phyloP scores from a whole-genome alignment of 176 grass and related monocot genomes.

The Thalia dealbata region DNA sequence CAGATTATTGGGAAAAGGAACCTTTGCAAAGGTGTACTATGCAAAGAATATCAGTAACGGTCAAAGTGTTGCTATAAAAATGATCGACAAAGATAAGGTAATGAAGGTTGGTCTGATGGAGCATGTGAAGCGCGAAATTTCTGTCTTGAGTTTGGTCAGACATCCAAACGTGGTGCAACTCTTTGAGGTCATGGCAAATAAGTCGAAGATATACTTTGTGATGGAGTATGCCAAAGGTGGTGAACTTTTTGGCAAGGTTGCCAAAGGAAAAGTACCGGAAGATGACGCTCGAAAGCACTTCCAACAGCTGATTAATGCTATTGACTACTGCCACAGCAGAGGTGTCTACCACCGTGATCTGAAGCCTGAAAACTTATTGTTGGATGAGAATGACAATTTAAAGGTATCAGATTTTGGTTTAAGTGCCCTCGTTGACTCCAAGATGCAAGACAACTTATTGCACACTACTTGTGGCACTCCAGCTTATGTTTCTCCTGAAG shows the following conservation, averaged over 20 bases:
- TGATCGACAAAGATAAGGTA: conserved; percentile 89
- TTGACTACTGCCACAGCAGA: conserved; percentile 91
- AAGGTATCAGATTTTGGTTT: conserved; percentile 98
- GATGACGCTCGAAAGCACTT: conserved; percentile 74
- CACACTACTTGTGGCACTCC: conserved; percentile 92
- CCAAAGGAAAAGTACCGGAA: conserved; percentile 62
- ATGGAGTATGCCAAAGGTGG: conserved; percentile 93
- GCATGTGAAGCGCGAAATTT: conserved; percentile 90
- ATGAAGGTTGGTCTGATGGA: conserved; percentile 76
- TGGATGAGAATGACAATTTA: conserved; percentile 82
- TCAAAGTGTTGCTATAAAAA: conserved; percentile 87
- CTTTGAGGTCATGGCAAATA: conserved; percentile 89
- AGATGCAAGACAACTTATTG: conserved; percentile 65
- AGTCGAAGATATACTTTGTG: conserved; percentile 85
- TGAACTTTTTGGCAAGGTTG: conserved; percentile 83
- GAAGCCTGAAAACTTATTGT: conserved; percentile 83
- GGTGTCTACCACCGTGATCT: conserved; percentile 87
- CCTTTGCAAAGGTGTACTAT: conserved; percentile 93
- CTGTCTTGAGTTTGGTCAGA: conserved; percentile 78
- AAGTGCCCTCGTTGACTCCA: conserved; percentile 71
- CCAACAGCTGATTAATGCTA: conserved; percentile 70
- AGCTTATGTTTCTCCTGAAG: conserved; percentile 94
- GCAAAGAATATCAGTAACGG: conserved; percentile 54
- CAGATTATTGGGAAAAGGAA: conserved; percentile 81
- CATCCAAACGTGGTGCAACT: conserved; percentile 84